Conservation (phyloP, 805 yeast genomes). For the Barnettozyma pratensis region DNA sequence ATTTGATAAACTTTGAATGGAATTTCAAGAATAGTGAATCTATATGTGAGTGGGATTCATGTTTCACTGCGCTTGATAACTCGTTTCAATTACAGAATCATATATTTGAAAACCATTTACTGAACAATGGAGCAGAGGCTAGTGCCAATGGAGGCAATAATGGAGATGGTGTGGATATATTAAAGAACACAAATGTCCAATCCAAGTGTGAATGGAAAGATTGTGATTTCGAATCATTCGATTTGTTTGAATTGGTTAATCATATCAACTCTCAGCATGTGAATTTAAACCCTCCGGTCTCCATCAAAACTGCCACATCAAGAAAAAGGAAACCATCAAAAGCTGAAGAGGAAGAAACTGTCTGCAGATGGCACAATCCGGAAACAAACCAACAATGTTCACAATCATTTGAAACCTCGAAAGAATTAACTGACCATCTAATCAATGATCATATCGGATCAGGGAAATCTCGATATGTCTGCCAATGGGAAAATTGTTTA, state of each 20-base stretch:
- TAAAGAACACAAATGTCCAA: constrained; percentile 4
- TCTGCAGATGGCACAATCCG: constrained; percentile 21
- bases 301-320: background rate
- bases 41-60: constrained; percentile 67
- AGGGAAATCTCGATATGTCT: constrained; percentile 63
- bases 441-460: constrained; percentile 63
- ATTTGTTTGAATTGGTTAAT: constrained; percentile 47
- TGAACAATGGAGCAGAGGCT: constrained; percentile 11
- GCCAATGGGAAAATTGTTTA: constrained; percentile 77
- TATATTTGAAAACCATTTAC: constrained; percentile 43
- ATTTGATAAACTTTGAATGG: constrained; percentile 23
- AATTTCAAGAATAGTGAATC: constrained; percentile 35
- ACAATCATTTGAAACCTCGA: constrained; percentile 42
- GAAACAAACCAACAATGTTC: constrained; percentile 36
- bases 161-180: constrained; percentile 4
- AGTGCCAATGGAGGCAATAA: background rate
- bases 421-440: constrained; percentile 68
- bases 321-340: background rate
- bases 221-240: constrained; percentile 55
- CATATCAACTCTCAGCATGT: constrained; percentile 50
- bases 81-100: constrained; percentile 45
- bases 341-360: constrained; percentile 11
- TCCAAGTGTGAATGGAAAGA: constrained; percentile 66
- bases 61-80: constrained; percentile 39
- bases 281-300: background rate